Evolutionary conservation across 495 filamentous ascomycete species (phyloP).

Genomic region (Copromyces sp.): DNA sequence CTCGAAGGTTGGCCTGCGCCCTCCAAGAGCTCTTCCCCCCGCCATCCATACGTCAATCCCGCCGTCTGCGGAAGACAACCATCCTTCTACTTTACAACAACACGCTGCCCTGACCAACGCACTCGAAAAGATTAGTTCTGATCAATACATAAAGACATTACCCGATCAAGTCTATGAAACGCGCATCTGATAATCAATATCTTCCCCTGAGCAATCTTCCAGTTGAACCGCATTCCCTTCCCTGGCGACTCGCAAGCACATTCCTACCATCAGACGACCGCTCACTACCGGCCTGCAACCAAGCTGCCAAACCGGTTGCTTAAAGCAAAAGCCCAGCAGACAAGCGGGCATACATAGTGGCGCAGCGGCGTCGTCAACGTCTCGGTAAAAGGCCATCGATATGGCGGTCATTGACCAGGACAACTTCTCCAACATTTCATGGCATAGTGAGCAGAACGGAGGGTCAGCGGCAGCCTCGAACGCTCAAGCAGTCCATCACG

Average conservation of each 20-base stretch:
- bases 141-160: not conserved
- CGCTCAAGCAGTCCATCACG: constrained; percentile 2
- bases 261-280: not conserved
- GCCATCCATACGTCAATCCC: constrained; percentile 13
- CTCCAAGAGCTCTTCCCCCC: constrained; percentile 4
- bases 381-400: not conserved
- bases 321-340: not conserved
- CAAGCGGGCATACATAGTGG: not conserved
- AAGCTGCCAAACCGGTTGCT: not conserved
- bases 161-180: not conserved
- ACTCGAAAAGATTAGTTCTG: not conserved
- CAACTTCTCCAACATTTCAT: constrained; percentile 42
- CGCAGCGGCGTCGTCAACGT: not conserved
- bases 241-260: not conserved
- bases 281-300: not conserved
- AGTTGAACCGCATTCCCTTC: not conserved
- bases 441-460: constrained; percentile 30
- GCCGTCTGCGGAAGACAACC: not conserved
- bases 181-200: not conserved
- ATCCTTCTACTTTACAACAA: not conserved
- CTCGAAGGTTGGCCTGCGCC: not conserved
- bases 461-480: constrained; percentile 7
- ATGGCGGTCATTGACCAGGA: constrained; percentile 41
- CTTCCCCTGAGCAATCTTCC: not conserved
- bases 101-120: not conserved